Evolutionary conservation across 1,139 yeast genomes (phyloP), one percentile per base, ranked within the genome.

Genomic region (Diutina pseudorugosa): DNA sequence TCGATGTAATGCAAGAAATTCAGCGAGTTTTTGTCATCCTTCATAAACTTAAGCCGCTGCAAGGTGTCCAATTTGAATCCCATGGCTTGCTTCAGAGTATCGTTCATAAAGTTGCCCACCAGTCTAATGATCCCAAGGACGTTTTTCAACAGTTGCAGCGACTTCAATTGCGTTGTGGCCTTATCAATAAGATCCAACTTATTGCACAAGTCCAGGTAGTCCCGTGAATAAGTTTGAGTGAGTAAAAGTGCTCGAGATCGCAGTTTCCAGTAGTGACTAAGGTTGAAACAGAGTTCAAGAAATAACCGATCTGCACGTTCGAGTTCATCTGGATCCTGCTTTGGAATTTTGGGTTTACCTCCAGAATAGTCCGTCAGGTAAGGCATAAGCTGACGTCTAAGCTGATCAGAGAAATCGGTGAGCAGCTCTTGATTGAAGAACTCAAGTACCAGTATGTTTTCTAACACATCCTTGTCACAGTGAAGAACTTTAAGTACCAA

Each of bases 71-170:
- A 71, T 60, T 81, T 83, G 70, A 93, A 90, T 1, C 98, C 98
- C 53, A 76, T 68, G 0, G 95, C 97, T 59, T 83, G 84, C 61
- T 86, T 90, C 7, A 85, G 72, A 36, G 74, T 69, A 61, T 88
- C 95, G 65, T 93, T 93, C 98, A 93, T 93, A 62, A 83, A 90
- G 62, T 93, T 93, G 21, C 98, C 98, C 55, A 93, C 83, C 19
- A 85, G 84, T 57, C 90, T 76, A 52, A 93, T 87, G 47, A 93
- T 78, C 51, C 84, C 85, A 54, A 93, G 71, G 9, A 91, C 77
- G 55, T 79, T 77, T 57, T 80, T 77, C 60, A 93, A 75, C 50
- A 80, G 77, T n/a, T 73, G 73, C 0, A 95, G 87, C 8, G 75
- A 70, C 52, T 74, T 71, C n/a, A 91, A 71, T 44, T 80, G 73